Evolutionary conservation across 2,329 filamentous ascomycete species (phyloP).

Genomic region (Pseudocercospora fijiensis): DNA sequence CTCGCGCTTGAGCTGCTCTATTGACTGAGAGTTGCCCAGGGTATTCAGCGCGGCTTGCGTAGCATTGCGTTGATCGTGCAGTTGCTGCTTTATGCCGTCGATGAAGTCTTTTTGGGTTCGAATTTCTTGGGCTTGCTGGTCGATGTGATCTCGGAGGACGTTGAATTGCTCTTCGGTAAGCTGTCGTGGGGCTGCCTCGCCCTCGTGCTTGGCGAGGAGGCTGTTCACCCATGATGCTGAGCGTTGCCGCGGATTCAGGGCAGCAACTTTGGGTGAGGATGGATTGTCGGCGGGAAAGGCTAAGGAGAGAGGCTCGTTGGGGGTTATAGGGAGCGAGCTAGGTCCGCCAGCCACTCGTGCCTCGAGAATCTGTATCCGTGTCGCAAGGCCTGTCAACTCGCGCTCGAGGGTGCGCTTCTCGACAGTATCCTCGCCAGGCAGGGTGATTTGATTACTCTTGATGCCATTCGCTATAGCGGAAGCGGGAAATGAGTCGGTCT

Average conservation of each 20-base stretch:
- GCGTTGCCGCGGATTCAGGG: conserved; percentile 33
- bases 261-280: conserved; percentile 34
- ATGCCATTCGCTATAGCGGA: conserved; percentile 52
- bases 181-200: conserved; percentile 49
- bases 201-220: conserved; percentile 56
- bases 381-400: conserved; percentile 75
- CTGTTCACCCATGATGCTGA: conserved; percentile 51
- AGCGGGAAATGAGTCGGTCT: conserved; percentile 47
- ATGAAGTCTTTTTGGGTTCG: conserved; percentile 84
- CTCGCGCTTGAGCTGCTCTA: conserved; percentile 85
- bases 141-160: conserved; percentile 83
- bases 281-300: conserved; percentile 59
- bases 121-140: conserved; percentile 90
- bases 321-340: conserved; percentile 68
- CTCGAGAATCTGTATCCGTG: conserved; percentile 80
- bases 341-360: conserved; percentile 60
- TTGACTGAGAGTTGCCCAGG: conserved; percentile 82
- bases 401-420: conserved; percentile 78
- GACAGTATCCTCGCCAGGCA: conserved; percentile 73
- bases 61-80: conserved; percentile 79
- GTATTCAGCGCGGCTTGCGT: conserved; percentile 78
- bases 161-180: conserved; percentile 80
- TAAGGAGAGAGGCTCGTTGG: conserved; percentile 62
- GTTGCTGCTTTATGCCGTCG: conserved; percentile 78
- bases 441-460: conserved; percentile 57